Evolutionary conservation across 2,329 filamentous ascomycete species (phyloP).

Genomic region (Venturia effusa): DNA sequence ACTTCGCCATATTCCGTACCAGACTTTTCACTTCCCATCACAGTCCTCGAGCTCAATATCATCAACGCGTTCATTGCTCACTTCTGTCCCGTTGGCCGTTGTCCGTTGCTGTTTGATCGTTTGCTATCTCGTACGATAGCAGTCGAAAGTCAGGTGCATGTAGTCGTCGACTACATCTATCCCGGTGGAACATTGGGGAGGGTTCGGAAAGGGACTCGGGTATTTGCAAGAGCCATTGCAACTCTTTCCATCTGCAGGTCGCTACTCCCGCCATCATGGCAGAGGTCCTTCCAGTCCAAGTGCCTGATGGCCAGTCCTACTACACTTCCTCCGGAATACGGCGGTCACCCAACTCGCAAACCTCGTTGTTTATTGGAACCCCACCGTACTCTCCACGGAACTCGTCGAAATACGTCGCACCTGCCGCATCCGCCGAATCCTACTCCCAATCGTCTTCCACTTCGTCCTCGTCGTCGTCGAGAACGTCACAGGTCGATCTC

Average conservation of each 20-base stretch:
- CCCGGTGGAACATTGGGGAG: not conserved
- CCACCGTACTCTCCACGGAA: slow-evolving; percentile 18
- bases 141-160: not conserved
- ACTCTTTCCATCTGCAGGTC: not conserved
- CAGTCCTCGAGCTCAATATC: not conserved
- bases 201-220: not conserved
- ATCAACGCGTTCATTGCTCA: not conserved
- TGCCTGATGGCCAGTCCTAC: slow-evolving; percentile 32
- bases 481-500: slow-evolving; percentile 20
- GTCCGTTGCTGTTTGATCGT: not conserved
- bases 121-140: not conserved
- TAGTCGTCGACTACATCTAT: not conserved
- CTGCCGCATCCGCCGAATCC: slow-evolving; percentile 25
- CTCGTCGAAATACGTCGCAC: slow-evolving; percentile 22
- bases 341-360: slow-evolving; percentile 30
- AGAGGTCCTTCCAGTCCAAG: slow-evolving; percentile 30
- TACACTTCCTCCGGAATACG: slow-evolving; percentile 31
- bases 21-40: not conserved
- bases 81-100: not conserved
- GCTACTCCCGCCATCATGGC: slow-evolving; percentile 23
- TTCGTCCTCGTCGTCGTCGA: slow-evolving; percentile 17
- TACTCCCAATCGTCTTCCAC: slow-evolving; percentile 23
- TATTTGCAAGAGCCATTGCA: not conserved
- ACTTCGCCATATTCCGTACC: not conserved
- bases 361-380: slow-evolving; percentile 31